These are phyloP conservation scores for Teratosphaeria pseudoeucalypti DNA, from an alignment of 2,329 filamentous ascomycete species.

Conservation along the genomic window DNA sequence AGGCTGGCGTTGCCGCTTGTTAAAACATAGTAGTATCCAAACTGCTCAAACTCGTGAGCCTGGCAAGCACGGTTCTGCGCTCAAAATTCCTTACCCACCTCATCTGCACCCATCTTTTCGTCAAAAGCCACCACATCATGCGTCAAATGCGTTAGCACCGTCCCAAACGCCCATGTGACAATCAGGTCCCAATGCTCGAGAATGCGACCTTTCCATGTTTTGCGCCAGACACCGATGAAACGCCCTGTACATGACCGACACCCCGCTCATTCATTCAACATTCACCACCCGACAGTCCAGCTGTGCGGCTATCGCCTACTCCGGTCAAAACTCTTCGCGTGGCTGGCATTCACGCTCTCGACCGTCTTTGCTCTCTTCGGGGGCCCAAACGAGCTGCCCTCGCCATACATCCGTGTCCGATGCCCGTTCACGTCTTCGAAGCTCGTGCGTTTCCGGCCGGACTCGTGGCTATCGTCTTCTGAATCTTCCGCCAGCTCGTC, in stretches of 20 bases:
- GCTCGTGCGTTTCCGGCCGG: slow-evolving; percentile 23
- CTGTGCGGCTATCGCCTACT: slow-evolving; percentile 5
- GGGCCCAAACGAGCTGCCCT: slow-evolving; percentile 4
- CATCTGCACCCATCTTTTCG: background rate
- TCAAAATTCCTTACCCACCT: background rate
- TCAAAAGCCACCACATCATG: background rate
- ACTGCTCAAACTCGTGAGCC: background rate
- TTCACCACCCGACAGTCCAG: background rate
- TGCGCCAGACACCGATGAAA: background rate
- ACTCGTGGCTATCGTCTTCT: slow-evolving; percentile 45
- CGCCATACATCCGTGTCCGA: slow-evolving; percentile 7
- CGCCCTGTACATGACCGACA: slow-evolving; percentile 5
- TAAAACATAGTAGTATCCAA: background rate
- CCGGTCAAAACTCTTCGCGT: slow-evolving; percentile 16
- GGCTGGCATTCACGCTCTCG: slow-evolving; percentile 7
- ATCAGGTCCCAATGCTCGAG: too few species aligned
- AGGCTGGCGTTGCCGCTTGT: background rate
- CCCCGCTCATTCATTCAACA: background rate
- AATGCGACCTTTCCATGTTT: background rate
- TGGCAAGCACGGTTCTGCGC: background rate
- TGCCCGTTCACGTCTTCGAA: slow-evolving; percentile 21
- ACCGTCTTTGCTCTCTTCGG: slow-evolving; percentile 7
- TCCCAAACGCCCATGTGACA: background rate
- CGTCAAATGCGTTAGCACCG: background rate
- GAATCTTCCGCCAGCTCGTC: slow-evolving; percentile 70